Base-by-base conservation (phyloP, 495 filamentous ascomycete species). In the Talaromyces adpressus region DNA sequence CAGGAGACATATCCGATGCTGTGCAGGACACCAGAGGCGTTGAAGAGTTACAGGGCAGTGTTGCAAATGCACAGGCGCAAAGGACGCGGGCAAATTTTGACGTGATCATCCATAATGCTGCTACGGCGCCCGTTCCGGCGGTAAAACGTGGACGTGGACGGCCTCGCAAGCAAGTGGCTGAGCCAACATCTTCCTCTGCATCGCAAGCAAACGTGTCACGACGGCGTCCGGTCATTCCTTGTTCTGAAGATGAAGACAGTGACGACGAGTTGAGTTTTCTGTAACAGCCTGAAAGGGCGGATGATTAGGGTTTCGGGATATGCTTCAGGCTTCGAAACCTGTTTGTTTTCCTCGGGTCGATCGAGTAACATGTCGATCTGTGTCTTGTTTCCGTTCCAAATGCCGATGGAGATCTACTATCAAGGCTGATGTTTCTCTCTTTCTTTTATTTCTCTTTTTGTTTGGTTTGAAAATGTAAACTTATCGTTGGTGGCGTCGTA, bases 221-320 rank as follows among this genome's bases (percentile, higher is more conserved):
- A 49, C 45, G 45, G 3, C 65, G 58, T 36, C 63, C 63, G 4
- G 60, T 69, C 20, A 73, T 76, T 39, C 68, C 75, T 18, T 75
- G 63, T 51, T 70, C 72, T 7, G 52, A 70, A 25, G 71, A 76
- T 7, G 73, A 74, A 11, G 76, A 74, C 27, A 78, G 76, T 53
- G 78, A 81, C 20, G 78, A 81, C 53, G 77, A 80, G 66, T 68
- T 81, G 20, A 78, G 77, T 64, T 79, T 79, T 66, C 53, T 79
- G 3, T 77, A 60, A 54, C 51, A 27, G 45, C 45, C n/a, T 49
- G 22, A 49, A 41, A 20, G 45, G n/a, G 18, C 18, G 45, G 45
- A 20, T 20, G 22, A 7, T 20, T 20, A 49, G 45, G 45, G n/a
- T 49, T 49, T 20, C 45, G 45, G 45, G 18, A 49, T 49, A 49